Base-by-base conservation (phyloP, 177 flowering plant genomes). In the Tripterygium wilfordii region DNA sequence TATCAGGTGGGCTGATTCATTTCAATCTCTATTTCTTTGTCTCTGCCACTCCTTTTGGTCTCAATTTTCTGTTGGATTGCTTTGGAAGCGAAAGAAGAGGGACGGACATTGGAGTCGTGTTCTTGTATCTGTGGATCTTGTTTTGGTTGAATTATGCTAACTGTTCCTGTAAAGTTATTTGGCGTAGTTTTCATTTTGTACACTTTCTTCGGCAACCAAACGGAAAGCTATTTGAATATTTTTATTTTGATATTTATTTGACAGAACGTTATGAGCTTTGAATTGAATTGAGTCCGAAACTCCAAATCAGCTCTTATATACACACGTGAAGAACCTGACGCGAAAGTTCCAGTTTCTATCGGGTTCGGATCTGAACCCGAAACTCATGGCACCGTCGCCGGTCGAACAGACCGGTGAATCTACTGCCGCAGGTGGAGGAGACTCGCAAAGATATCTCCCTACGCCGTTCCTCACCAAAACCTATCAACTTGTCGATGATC, bases 391-490 rank as follows among this genome's bases (percentile, higher is more conserved):
- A 44, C 71, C 70, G 18, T 55, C 49, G 45, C 75, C 79, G 70
- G 80, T 41, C 14, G 89, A 80, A 24, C 78, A 69, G 67, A 54
- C 50, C 43, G 70, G 75, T 14, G 81, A 73, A 28, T 64, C 76
- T 3, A 52, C 61, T 2, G 32, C 48, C 5, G 24, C 31, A 13
- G 45, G 51, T 3, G 42, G 49, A 10, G 68, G 39, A 0, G 80
- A 71, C 2, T 51, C 71, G 37, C 82, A 75, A 43, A 67, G 80
- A 55, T 58, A 79, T 25, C 55, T 82, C 0, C 86, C 86, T 28
- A 82, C 86, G 33, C 90, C 87, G 3, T 80, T 83, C 36, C 58
- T 80, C 18, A 80, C 87, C n/a, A 83, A 83, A 56, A 83, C 90
- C 0, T 83, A 76, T 36, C 87, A 83, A 27, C 72, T 83, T 4